These are phyloP conservation scores for Melampsora americana DNA, from an alignment of 1,284 basidiomycete species.

Conservation along the genomic window DNA sequence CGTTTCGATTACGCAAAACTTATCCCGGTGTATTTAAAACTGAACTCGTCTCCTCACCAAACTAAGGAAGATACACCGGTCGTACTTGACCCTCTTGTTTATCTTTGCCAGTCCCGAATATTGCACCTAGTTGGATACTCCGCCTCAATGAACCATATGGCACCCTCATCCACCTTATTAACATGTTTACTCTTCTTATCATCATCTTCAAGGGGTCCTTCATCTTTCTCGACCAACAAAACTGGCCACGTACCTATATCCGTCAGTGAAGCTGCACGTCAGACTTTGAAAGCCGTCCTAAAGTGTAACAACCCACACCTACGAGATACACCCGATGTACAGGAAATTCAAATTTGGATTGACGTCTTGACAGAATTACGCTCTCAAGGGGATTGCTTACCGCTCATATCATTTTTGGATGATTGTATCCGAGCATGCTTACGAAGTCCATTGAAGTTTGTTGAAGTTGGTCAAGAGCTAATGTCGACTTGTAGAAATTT, in stretches of 20 bases:
- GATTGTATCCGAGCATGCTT: constrained; percentile 43
- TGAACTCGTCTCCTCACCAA: constrained; percentile 1
- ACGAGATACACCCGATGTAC: constrained; percentile 30
- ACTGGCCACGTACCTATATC: constrained; percentile 1
- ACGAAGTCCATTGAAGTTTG: constrained; percentile 39
- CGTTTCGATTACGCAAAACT: constrained; percentile 43
- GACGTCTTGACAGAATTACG: constrained; percentile 28
- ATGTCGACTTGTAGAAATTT: not conserved
- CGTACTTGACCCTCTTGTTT: constrained; percentile 15
- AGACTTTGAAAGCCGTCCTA: constrained; percentile 36
- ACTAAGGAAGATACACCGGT: not conserved
- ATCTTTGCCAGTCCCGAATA: constrained; percentile 37
- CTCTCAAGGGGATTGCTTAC: constrained; percentile 8
- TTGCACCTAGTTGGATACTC: constrained; percentile 32
- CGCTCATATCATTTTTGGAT: constrained; percentile 29
- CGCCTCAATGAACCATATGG: constrained; percentile 28
- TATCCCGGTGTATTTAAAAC: constrained; percentile 29
- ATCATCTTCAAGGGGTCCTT: not conserved
- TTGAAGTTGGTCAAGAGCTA: constrained; percentile 30
- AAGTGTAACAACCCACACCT: constrained; percentile 29
- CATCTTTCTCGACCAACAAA: not conserved
- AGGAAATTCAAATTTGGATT: constrained; percentile 43
- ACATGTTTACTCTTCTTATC: constrained; percentile 38
- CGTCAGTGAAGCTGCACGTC: constrained; percentile 23
- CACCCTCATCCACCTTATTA: constrained; percentile 29